A percentile compares a stretch with the other conserved stretches of the same genome.
phyloP scores from a whole-genome alignment of 2,329 filamentous ascomycete genomes.

The Colletotrichum sp. region DNA sequence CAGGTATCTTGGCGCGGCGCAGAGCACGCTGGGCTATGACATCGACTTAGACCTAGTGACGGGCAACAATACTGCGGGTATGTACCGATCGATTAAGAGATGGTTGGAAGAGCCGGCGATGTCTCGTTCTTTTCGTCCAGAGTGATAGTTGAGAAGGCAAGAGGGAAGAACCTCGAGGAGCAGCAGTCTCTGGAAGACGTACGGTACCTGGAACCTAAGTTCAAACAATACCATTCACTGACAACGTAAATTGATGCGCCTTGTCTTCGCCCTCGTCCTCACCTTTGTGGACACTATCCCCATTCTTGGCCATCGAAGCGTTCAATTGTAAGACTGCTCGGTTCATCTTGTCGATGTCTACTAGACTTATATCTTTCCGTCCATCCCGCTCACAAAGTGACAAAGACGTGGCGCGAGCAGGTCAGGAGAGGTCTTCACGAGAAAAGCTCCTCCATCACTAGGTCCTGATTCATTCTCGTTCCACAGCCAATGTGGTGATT shows the following conservation, averaged over 20 bases:
- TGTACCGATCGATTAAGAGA: slow-evolving; percentile 48
- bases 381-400: background rate
- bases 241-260: background rate
- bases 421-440: background rate
- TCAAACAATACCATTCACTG: background rate
- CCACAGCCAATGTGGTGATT: background rate
- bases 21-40: slow-evolving; percentile 48
- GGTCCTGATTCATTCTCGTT: background rate
- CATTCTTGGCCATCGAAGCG: background rate
- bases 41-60: slow-evolving; percentile 46
- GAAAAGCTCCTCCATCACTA: background rate
- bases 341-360: background rate
- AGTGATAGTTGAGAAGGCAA: background rate
- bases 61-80: slow-evolving; percentile 35
- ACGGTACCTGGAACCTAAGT: background rate
- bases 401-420: background rate
- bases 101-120: slow-evolving; percentile 36
- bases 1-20: slow-evolving; percentile 50
- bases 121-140: background rate
- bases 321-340: background rate
- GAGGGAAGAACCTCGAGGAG: background rate
- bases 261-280: background rate
- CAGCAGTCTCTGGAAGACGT: background rate
- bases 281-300: background rate
- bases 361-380: background rate